These are phyloP conservation scores for Amanita muscaria DNA, from an alignment of 768 basidiomycete genomes.

Conservation along the genomic window DNA sequence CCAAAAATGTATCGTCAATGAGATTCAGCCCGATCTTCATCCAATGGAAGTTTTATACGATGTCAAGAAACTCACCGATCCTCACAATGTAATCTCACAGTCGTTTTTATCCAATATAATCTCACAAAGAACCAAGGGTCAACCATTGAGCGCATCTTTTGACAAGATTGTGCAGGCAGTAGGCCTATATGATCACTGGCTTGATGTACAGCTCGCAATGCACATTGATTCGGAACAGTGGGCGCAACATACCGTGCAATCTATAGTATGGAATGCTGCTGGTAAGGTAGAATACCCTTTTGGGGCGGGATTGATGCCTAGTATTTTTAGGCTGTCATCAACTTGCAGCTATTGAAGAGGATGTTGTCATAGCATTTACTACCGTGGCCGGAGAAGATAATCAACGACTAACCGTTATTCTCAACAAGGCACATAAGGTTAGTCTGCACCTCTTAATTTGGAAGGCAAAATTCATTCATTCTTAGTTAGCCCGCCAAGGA, in stretches of 20 bases:
- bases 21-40: constrained; percentile 68
- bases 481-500: constrained; percentile 62
- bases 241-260: constrained; percentile 67
- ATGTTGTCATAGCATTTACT: constrained; percentile 60
- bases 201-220: constrained; percentile 43
- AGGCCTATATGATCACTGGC: constrained; percentile 65
- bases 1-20: constrained; percentile 49
- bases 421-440: constrained; percentile 68
- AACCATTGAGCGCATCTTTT: constrained; percentile 63
- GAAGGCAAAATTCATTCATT: constrained; percentile 8
- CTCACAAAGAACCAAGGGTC: constrained; percentile 35
- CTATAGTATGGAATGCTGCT: constrained; percentile 59
- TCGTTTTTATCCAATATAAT: neutral
- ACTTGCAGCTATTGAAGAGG: constrained; percentile 59
- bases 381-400: constrained; percentile 49
- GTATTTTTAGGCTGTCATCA: constrained; percentile 48
- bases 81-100: constrained; percentile 41
- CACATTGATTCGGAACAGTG: constrained; percentile 54
- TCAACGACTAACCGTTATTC: constrained; percentile 46
- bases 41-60: constrained; percentile 73
- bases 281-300: constrained; percentile 35
- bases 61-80: constrained; percentile 64
- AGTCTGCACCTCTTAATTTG: constrained; percentile 9
- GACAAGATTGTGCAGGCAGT: constrained; percentile 57
- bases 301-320: constrained; percentile 9